Evolutionary conservation across 768 basidiomycete genomes (phyloP), one percentile per base, ranked within the genome.

Genomic region (Amanita inopinata): DNA sequence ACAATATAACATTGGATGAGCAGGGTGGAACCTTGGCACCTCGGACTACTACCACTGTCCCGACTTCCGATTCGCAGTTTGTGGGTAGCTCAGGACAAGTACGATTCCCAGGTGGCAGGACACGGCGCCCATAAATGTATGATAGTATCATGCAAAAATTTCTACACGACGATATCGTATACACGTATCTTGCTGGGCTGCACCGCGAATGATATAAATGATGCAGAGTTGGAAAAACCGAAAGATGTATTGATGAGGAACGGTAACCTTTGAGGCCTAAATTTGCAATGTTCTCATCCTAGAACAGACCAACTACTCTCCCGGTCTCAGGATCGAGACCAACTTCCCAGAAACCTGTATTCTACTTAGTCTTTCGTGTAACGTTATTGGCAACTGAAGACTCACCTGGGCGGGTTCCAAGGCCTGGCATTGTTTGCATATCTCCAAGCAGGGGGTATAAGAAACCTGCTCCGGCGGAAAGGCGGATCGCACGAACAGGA

Each of bases 371-470:
- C n/a, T n/a, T n/a, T n/a, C n/a, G n/a, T n/a, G n/a, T n/a, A n/a
- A n/a, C n/a, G n/a, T n/a, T n/a, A n/a, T n/a, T n/a, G n/a, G n/a
- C n/a, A n/a, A n/a, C n/a, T n/a, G n/a, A n/a, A n/a, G n/a, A n/a
- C n/a, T 51, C 45, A 79, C 85, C 88, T 59, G 91, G 91, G 47
- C 91, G 80, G 46, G 90, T 96, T 18, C 82, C 88, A 31, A 96
- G 74, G 51, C 92, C 94, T 33, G 94, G 94, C 90, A 99, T 94
- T 43, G 92, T 97, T 60, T 89, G 85, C 88, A 99, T 97, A 60
- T 93, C 90, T 28, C 87, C 89, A n/a, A 87, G 71, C 48, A 97
- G 75, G 17, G 94, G 93, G 62, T 93, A 96, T 49, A 98, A 64
- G 80, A 98, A 97, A 18, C 89, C 89, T 45, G 93, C 92, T 32